Conservation (phyloP, 2,329 filamentous ascomycete species). For the Fusarium agapanthi region DNA sequence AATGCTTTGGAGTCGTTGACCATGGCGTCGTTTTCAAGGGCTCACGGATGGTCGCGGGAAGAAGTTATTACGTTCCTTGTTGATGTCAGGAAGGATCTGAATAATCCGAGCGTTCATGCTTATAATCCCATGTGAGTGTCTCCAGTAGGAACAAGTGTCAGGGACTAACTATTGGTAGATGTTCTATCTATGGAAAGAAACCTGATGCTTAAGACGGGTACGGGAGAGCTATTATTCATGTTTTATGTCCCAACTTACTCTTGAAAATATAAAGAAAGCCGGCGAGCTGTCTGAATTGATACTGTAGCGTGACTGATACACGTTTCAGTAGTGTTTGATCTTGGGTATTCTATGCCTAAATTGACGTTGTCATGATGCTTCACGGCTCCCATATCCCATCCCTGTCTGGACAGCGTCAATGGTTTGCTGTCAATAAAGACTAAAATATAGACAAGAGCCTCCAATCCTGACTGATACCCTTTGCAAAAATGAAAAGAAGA, state of each 20-base stretch:
- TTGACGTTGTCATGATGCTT: rapidly evolving
- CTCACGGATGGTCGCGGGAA: constrained; percentile 15
- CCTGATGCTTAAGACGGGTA: background rate
- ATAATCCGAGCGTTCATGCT: constrained; percentile 6
- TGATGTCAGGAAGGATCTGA: constrained; percentile 21
- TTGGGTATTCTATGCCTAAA: rapidly evolving
- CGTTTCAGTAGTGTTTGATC: rapidly evolving
- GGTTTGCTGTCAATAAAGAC: rapidly evolving
- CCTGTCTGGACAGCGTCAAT: rapidly evolving
- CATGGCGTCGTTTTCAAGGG: constrained; percentile 9
- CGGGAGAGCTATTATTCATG: rapidly evolving
- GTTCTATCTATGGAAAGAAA: background rate
- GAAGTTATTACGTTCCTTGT: constrained; percentile 11
- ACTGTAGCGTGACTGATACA: rapidly evolving
- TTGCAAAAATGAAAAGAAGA: background rate
- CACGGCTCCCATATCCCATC: rapidly evolving
- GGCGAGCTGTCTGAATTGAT: rapidly evolving
- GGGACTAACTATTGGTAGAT: background rate
- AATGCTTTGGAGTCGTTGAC: constrained; percentile 4
- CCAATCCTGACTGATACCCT: rapidly evolving
- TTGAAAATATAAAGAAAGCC: no score
- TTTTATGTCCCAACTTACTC: rapidly evolving
- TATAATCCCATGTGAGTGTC: constrained; percentile 24
- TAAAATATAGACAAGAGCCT: background rate
- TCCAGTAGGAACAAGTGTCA: rapidly evolving